phyloP scores from a whole-genome alignment of 371 early-diverging fungal genomes.

The Mucor mucedo region DNA sequence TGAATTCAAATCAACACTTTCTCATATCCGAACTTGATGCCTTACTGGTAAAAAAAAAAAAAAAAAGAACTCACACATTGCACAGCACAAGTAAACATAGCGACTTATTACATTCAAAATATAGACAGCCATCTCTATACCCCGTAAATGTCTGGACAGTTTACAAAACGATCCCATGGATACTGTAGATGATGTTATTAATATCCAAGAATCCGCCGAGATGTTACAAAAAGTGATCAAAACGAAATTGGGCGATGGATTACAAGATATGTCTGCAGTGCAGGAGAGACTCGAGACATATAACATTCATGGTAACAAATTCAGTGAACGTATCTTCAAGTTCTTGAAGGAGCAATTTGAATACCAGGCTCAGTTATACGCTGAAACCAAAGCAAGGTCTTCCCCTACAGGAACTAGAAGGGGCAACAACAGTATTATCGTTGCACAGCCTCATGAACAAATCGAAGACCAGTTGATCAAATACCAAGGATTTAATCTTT shows the following conservation, averaged over 20 bases:
- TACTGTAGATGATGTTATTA: slow-evolving; percentile 72
- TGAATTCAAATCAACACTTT: slow-evolving; percentile 83
- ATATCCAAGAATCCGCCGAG: slow-evolving; percentile 81
- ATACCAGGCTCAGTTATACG: slow-evolving; percentile 61
- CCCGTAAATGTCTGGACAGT: slow-evolving; percentile 50
- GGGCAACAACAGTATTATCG: slow-evolving; percentile 43
- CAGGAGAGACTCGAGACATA: slow-evolving; percentile 81
- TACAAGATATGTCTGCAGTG: slow-evolving; percentile 77
- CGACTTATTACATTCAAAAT: slow-evolving; percentile 5
- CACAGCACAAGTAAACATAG: background rate
- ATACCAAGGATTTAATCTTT: slow-evolving; percentile 86
- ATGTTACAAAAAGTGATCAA: slow-evolving; percentile 81
- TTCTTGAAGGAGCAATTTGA: slow-evolving; percentile 74
- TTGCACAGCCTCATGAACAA: slow-evolving; percentile 66
- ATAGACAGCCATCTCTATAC: slow-evolving; percentile 48
- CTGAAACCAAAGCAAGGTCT: slow-evolving; percentile 56
- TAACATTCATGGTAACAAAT: slow-evolving; percentile 77
- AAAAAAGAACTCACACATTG: background rate
- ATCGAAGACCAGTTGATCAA: slow-evolving; percentile 78
- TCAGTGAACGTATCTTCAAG: slow-evolving; percentile 79
- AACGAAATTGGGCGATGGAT: slow-evolving; percentile 71
- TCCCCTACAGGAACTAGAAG: slow-evolving; percentile 45
- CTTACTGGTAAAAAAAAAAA: slow-evolving; percentile 59
- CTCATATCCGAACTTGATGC: slow-evolving; percentile 84
- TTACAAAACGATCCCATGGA: slow-evolving; percentile 87